phyloP scores from a whole-genome alignment of 2,329 filamentous ascomycete genomes.

The Drechslerella stenobrocha region DNA sequence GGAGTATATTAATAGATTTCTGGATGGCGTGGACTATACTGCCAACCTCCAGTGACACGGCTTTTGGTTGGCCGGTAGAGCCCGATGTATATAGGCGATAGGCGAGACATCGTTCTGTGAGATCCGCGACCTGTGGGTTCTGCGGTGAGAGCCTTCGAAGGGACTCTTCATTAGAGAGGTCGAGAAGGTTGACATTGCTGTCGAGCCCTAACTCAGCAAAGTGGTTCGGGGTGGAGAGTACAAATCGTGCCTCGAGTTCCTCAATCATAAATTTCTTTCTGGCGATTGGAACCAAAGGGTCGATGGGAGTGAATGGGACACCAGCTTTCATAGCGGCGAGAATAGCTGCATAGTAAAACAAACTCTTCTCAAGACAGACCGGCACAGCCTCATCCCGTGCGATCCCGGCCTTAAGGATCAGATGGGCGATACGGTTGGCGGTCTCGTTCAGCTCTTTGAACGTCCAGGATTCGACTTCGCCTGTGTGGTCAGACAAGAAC shows the following conservation, averaged over 20 bases:
- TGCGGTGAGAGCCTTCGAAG: constrained; percentile 31
- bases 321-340: constrained; percentile 53
- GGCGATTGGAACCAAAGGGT: constrained; percentile 50
- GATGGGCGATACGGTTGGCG: constrained; percentile 51
- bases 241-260: constrained; percentile 50
- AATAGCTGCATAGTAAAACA: constrained; percentile 52
- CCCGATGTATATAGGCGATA: constrained; percentile 58
- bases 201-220: constrained; percentile 30
- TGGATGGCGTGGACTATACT: constrained; percentile 57
- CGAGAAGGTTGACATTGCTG: constrained; percentile 23
- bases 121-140: constrained; percentile 53
- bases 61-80: constrained; percentile 58
- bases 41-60: constrained; percentile 57
- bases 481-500: constrained; percentile 54
- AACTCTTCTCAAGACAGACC: constrained; percentile 52
- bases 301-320: constrained; percentile 53
- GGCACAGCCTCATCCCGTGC: constrained; percentile 52
- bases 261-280: constrained; percentile 52
- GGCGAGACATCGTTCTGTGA: constrained; percentile 54
- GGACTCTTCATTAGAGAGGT: constrained; percentile 43
- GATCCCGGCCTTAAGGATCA: constrained; percentile 49
- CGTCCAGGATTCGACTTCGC: constrained; percentile 54
- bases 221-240: constrained; percentile 36
- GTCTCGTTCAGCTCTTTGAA: constrained; percentile 50
- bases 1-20: constrained; percentile 55